Base-by-base conservation (phyloP, 2,329 filamentous ascomycete species). In the Camptophora hylomeconis region DNA sequence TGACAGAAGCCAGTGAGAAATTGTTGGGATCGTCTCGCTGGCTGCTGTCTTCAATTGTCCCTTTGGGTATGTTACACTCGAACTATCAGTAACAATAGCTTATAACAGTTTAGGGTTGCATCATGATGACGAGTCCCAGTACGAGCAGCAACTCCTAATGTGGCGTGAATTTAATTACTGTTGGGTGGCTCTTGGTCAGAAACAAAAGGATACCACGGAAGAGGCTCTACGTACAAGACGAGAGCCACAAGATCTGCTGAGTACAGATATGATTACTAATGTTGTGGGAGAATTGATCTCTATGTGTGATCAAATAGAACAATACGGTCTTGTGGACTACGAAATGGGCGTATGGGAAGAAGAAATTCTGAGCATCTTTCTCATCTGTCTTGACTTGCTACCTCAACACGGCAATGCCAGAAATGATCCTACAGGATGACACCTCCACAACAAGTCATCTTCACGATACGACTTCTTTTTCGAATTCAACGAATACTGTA, bases 321-420 rank as follows among this genome's bases (percentile, higher is more conserved):
- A 79, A 42, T 77, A 92, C 49, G 89, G 89, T n/a, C 61, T 98
- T 26, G 83, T 98, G 7, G 89, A 98, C 57, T 98, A 95, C 52
- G 80, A 95, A 48, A 92, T 93, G 60, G 89, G 89, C 6, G 81
- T 95, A 15, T 92, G 83, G 72, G 89, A 95, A 56, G 86, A 95
- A 50, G 75, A 81, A 48, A 94, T 95, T 44, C 71, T 89, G 44
- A 69, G 71, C 34, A 39, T 41, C 11, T 42, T 45, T 24, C 36
- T 28, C 2, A 27, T 39, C 18, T 32, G 34, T 15, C 30, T 39
- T 14, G 31, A 38, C 15, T 32, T 30, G 13, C 29, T 43, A 7
- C 27, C 33, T 32, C 15, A 30, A n/a, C n/a, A n/a, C n/a, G n/a
- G n/a, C n/a, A n/a, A n/a, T n/a, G n/a, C n/a, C n/a, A n/a, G n/a